These are phyloP conservation scores for Oenanthe sinensis DNA, from an alignment of 129 eudicot genomes.

Conservation along the genomic window DNA sequence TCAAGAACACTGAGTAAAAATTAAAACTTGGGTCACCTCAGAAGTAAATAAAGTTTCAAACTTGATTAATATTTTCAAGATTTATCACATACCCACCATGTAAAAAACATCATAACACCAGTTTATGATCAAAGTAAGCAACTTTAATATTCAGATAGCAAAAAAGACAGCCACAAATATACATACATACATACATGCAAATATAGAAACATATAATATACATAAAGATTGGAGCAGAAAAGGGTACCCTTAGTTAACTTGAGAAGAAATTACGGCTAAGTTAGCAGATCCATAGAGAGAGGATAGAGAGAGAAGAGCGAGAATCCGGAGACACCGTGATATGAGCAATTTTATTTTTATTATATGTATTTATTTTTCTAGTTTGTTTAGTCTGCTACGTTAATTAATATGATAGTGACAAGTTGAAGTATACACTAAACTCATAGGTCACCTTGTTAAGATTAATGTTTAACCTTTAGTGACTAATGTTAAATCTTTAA, in stretches of 20 bases:
- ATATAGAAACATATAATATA: neutral
- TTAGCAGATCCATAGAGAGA: slow-evolving; percentile 34
- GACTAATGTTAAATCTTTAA: neutral
- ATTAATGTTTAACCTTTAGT: neutral
- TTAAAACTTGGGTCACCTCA: neutral
- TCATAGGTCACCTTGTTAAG: neutral
- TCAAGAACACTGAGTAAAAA: neutral
- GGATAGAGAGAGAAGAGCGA: slow-evolving; percentile 12
- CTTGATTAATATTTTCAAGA: neutral
- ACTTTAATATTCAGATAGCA: neutral
- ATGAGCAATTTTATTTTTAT: neutral
- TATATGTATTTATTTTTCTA: too few species aligned
- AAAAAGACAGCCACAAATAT: neutral
- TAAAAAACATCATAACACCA: neutral
- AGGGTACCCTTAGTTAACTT: slow-evolving; percentile 5
- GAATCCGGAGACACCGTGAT: slow-evolving; percentile 8
- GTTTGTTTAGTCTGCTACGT: slow-evolving; percentile 3
- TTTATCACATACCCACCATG: neutral
- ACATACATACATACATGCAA: neutral
- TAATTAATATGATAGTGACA: neutral
- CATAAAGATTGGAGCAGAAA: neutral
- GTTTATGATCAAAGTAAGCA: neutral
- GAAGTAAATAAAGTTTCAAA: neutral
- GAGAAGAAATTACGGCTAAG: slow-evolving; percentile 17
- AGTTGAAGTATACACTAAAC: neutral